Base-by-base conservation (phyloP, 352 stramenopile species). In the Phytophthora melonis region DNA sequence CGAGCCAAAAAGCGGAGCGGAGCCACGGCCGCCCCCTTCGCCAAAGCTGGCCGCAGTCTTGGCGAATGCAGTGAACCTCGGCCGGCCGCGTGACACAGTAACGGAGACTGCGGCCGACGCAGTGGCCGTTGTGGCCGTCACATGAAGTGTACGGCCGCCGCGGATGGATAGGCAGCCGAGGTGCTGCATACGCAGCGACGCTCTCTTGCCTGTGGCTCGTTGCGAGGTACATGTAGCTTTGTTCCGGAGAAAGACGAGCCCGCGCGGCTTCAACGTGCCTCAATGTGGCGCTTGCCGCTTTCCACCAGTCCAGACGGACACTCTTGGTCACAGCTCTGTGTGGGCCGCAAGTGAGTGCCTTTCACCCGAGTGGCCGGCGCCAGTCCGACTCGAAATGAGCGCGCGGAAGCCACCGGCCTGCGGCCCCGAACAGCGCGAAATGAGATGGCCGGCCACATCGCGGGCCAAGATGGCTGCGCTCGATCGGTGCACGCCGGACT, bases 301-400 rank as follows among this genome's bases (percentile, higher is more conserved):
- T 76, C 67, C 63, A 56, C 67, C 61, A 64, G 61, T 56, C 55
- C 63, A 76, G 69, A 66, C 68, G 68, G 68, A 19, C 43, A 52
- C 43, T 52, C n/a, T 52, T 50, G 43, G 43, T 21, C 43, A 23
- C 14, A 21, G 43, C 43, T 19, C 14, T 52, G 43, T 13, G 39
- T 47, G 39, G 39, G 39, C 13, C 39, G 13, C 13, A 47, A 18
- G 13, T 18, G 39, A 47, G 43, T 71, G 41, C 52, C 60, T 63
- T 47, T n/a, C 39, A 47, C 39, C 16, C 39, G 39, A 47, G 14
- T 63, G 47, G 27, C 59, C 45, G 39, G n/a, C 49, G 5, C 6
- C 27, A 10, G 56, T 62, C 58, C 58, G 58, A 23, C 66, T 52
- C 34, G 21, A 63, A 50, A 39, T 21, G 25, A 34, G 45, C 45